Evolutionary conservation across 2,329 filamentous ascomycete genomes (phyloP).

Genomic region (Setomelanomma holmii): DNA sequence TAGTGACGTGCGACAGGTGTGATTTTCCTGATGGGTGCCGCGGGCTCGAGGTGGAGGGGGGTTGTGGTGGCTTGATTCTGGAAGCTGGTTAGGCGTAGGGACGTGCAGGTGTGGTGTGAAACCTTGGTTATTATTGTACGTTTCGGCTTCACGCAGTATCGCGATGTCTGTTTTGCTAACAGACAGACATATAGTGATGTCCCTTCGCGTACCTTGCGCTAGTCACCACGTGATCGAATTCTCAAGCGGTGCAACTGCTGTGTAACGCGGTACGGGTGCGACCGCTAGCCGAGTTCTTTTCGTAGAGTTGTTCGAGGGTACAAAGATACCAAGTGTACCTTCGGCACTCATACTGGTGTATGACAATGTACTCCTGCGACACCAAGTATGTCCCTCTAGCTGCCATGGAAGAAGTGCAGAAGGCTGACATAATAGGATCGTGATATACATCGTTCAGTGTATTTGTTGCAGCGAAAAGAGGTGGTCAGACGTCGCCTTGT

Average conservation of each 20-base stretch:
- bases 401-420: not conserved
- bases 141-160: not conserved
- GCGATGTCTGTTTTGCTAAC: not conserved
- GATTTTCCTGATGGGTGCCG: not conserved
- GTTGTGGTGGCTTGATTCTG: not conserved
- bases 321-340: not conserved
- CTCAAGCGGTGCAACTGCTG: conserved; percentile 12
- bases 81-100: not conserved
- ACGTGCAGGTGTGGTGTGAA: too few species aligned
- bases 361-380: not conserved
- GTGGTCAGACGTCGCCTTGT: not conserved
- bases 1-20: not conserved
- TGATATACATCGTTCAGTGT: not conserved
- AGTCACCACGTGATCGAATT: conserved; percentile 7
- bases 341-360: not conserved
- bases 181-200: not conserved
- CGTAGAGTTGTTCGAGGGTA: not conserved
- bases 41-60: not conserved
- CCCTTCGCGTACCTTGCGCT: conserved; percentile 7
- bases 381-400: too few species aligned
- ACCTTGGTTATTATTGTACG: not conserved
- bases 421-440: not conserved
- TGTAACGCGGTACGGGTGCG: conserved; percentile 21
- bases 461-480: not conserved
- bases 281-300: conserved; percentile 3